phyloP scores from a whole-genome alignment of 2,329 filamentous ascomycete species.

The Clonostachys rosea region DNA sequence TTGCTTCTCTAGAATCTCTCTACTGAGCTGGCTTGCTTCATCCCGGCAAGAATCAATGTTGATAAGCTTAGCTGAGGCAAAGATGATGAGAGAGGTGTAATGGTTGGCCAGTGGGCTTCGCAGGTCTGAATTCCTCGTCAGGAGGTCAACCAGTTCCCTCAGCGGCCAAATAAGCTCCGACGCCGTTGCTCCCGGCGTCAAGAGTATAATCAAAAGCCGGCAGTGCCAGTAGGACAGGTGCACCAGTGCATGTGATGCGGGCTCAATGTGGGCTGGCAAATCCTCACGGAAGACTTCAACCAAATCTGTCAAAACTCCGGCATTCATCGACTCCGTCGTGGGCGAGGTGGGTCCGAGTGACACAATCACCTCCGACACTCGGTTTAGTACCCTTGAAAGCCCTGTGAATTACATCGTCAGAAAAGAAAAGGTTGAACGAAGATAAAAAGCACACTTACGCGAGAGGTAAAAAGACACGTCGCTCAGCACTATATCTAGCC shows the following conservation, averaged over 20 bases:
- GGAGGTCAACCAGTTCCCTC: conserved; percentile 51
- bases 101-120: conserved; percentile 64
- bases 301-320: conserved; percentile 26
- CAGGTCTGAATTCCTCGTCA: conserved; percentile 49
- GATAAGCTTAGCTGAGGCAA: conserved; percentile 57
- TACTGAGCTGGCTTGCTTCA: conserved; percentile 51
- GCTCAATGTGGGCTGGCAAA: conserved; percentile 52
- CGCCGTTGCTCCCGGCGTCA: conserved; percentile 49
- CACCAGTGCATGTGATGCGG: conserved; percentile 47
- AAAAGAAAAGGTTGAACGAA: neutral
- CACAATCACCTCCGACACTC: conserved; percentile 29
- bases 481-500: conserved; percentile 56
- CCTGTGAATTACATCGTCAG: conserved; percentile 27
- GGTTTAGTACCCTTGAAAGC: conserved; percentile 49
- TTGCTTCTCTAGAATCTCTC: conserved; percentile 50
- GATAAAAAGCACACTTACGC: conserved; percentile 41
- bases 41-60: conserved; percentile 45
- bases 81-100: conserved; percentile 53
- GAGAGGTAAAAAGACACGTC: conserved; percentile 60
- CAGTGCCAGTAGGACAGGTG: conserved; percentile 69
- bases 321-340: conserved; percentile 24
- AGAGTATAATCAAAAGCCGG: conserved; percentile 58
- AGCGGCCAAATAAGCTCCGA: conserved; percentile 57
- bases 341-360: conserved; percentile 24
- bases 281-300: conserved; percentile 61